A percentile compares a stretch with the other conserved stretches of the same genome.
Evolutionary conservation across 352 stramenopile genomes (phyloP).

Genomic region (Phytopythium sindhum): DNA sequence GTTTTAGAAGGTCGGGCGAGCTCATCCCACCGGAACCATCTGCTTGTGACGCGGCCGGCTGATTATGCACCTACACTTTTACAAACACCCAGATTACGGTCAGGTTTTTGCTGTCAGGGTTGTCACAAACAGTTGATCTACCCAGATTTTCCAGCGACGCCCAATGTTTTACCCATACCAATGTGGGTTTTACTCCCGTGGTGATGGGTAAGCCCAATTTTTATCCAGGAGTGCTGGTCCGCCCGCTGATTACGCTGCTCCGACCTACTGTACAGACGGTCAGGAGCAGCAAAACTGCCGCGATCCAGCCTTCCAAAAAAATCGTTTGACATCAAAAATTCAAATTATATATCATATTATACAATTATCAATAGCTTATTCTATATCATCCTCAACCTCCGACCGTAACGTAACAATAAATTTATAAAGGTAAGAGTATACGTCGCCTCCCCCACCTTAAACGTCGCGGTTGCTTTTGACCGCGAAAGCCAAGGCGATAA

Average conservation of each 20-base stretch:
- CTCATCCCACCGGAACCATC: neutral
- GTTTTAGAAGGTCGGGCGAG: neutral
- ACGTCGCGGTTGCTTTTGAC: neutral
- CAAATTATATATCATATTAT: neutral
- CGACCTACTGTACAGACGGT: neutral
- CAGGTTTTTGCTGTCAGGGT: neutral
- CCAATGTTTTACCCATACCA: too few species aligned
- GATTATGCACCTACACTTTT: conserved; percentile 10
- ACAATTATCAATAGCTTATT: neutral
- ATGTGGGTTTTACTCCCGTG: neutral
- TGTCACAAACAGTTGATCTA: too few species aligned
- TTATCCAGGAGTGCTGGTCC: neutral
- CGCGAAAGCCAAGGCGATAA: neutral
- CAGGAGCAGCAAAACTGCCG: neutral
- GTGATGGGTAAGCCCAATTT: neutral
- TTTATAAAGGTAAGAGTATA: neutral
- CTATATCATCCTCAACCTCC: neutral
- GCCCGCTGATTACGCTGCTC: neutral
- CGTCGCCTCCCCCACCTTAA: neutral
- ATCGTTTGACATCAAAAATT: neutral
- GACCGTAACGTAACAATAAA: neutral
- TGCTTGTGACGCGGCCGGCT: neutral
- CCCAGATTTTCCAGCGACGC: too few species aligned
- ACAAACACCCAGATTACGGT: neutral
- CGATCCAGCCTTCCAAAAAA: neutral